Evolutionary conservation across 2,329 filamentous ascomycete genomes (phyloP), one percentile per base, ranked within the genome.

Genomic region (Colletotrichum simmondsii): DNA sequence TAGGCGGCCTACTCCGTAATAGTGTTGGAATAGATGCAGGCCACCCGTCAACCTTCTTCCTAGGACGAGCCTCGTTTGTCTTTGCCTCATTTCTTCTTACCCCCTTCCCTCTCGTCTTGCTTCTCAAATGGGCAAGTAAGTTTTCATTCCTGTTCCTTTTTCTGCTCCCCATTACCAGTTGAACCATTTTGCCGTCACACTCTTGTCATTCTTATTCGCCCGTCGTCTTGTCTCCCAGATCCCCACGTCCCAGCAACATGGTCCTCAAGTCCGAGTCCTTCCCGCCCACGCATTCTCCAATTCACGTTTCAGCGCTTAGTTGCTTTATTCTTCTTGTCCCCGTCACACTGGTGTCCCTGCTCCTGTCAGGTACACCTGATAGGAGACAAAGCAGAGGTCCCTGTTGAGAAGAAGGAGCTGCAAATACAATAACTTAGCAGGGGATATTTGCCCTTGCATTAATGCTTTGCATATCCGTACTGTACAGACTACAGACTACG

Each of bases 381-480:
- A 26, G 32, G 19, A n/a, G 2, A 12, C 19, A 35, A 24, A 30
- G 30, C 10, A 52, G 52, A 52, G 22, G 6, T 26, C 5, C 10
- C 28, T 32, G 16, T 24, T 30, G 42, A 16, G 14, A 42, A 35
- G 30, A 64, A 52, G 19, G 30, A 63, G 26, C 22, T 59, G 37
- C 52, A 63, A 59, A 53, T 42, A 57, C 30, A 58, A 65, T 37
- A 63, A 53, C 30, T n/a, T 28, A 32, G 22, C 65, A 52, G 30
- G 69, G 65, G 58, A 59, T 59, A 62, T 58, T n/a, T 22, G 65
- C 69, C 68, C 65, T 72, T 68, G 69, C 65, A 68, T 68, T 53
- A 52, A 37, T 49, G 19, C 42, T 49, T n/a, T 49, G 42, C 37
- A 42, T 42, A 42, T 42, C 37, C 37, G 37, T 42, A 42, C 14